phyloP scores from a whole-genome alignment of 805 yeast species.

The Naumovozyma castellii region DNA sequence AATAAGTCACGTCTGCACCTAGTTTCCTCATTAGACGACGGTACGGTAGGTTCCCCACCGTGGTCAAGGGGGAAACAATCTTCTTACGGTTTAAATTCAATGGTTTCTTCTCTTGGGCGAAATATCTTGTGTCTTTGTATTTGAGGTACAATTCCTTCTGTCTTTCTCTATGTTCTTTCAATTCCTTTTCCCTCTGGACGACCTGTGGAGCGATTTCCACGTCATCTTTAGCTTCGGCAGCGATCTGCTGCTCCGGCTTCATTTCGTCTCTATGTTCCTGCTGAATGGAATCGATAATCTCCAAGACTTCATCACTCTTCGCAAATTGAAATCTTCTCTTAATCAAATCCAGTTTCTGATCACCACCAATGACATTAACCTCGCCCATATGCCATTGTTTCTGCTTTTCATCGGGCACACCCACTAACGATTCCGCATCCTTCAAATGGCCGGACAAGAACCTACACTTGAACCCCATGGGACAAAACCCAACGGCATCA shows the following conservation, averaged over 20 bases:
- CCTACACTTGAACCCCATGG: constrained; percentile 85
- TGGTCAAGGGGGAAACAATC: constrained; percentile 90
- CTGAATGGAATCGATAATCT: constrained; percentile 54
- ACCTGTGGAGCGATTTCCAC: constrained; percentile 10
- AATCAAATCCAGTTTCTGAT: constrained; percentile 28
- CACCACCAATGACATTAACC: constrained; percentile 49
- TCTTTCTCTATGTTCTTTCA: constrained; percentile 27
- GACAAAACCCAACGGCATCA: constrained; percentile 77
- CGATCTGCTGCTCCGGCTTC: constrained; percentile 29
- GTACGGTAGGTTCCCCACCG: constrained; percentile 94
- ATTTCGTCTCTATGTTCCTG: constrained; percentile 27
- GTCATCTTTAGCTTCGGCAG: constrained; percentile 1
- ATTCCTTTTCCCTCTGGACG: constrained; percentile 20
- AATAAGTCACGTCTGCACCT: constrained; percentile 88
- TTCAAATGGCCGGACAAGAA: constrained; percentile 71
- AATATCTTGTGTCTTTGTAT: constrained; percentile 72
- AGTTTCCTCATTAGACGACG: constrained; percentile 82
- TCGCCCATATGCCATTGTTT: constrained; percentile 39
- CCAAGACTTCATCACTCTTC: constrained; percentile 47
- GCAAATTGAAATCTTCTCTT: constrained; percentile 52
- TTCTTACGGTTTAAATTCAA: constrained; percentile 63
- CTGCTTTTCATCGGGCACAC: constrained; percentile 23
- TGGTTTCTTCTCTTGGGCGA: constrained; percentile 71
- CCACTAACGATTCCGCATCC: constrained; percentile 32
- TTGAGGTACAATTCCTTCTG: constrained; percentile 24